These are phyloP conservation scores for Citrus glauca DNA, from an alignment of 345 rosid genomes.

Conservation along the genomic window DNA sequence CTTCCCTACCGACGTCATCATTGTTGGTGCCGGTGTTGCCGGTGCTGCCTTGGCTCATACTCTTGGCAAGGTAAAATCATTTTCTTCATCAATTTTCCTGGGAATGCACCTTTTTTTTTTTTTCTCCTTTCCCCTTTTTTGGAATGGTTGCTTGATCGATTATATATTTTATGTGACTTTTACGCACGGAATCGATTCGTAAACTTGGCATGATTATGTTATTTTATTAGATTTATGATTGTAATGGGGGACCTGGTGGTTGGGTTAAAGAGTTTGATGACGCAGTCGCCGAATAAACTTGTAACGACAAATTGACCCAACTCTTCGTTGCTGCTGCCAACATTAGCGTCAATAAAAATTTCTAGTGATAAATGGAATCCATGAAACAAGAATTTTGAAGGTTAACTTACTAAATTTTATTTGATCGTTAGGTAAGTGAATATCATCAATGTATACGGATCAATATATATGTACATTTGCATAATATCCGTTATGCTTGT, in stretches of 20 bases:
- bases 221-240: neutral
- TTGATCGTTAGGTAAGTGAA: neutral
- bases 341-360: neutral
- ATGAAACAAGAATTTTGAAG: neutral
- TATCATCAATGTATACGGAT: neutral
- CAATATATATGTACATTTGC: neutral
- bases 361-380: neutral
- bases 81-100: neutral
- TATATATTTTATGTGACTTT: neutral
- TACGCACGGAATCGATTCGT: neutral
- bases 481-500: neutral
- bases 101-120: neutral
- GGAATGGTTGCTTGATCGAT: neutral
- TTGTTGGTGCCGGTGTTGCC: constrained; percentile 87
- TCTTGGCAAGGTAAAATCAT: constrained; percentile 56
- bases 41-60: constrained; percentile 82
- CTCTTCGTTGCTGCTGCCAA: neutral
- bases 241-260: neutral
- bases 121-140: neutral
- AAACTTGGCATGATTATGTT: neutral
- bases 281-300: neutral
- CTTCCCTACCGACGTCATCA: constrained; percentile 43
- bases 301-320: neutral
- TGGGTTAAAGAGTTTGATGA: neutral
- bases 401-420: neutral